Conservation (phyloP, 768 basidiomycete species). For the Collybia sordida region DNA sequence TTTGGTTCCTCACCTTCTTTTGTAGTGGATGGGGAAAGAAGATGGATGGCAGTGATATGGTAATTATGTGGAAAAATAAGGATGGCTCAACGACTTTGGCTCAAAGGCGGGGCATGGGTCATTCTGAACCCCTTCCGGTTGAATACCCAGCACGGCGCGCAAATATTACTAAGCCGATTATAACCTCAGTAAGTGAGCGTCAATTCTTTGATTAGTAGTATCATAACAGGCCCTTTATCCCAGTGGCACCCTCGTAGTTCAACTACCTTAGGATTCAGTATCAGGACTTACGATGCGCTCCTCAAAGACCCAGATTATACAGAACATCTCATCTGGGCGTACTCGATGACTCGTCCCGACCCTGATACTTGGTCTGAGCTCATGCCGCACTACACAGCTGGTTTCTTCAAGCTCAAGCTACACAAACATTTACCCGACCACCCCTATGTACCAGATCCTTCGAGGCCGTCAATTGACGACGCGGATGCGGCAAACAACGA, state of each 20-base stretch:
- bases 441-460: slow-evolving; percentile 1
- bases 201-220: not conserved
- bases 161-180: slow-evolving; percentile 30
- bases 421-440: slow-evolving; percentile 25
- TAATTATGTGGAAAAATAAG: slow-evolving; percentile 50
- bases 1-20: slow-evolving; percentile 8
- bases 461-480: slow-evolving; percentile 5
- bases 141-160: slow-evolving; percentile 47
- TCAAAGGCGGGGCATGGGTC: slow-evolving; percentile 50
- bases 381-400: slow-evolving; percentile 30
- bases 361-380: slow-evolving; percentile 18
- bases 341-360: slow-evolving; percentile 29
- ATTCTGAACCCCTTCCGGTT: slow-evolving; percentile 46
- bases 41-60: slow-evolving; percentile 54
- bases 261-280: slow-evolving; percentile 40
- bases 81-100: slow-evolving; percentile 59
- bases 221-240: not conserved
- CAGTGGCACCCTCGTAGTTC: slow-evolving; percentile 30
- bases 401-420: slow-evolving; percentile 34
- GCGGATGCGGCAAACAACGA: too few species aligned
- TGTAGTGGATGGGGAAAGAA: slow-evolving; percentile 47
- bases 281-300: slow-evolving; percentile 38
- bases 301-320: slow-evolving; percentile 15
- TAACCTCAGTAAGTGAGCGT: slow-evolving; percentile 27
- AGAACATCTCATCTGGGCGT: slow-evolving; percentile 41